Percentiles rank a stretch among this genome's conserved stretches.
Conservation (phyloP, 495 filamentous ascomycete species). For the Xylaria venustula region DNA sequence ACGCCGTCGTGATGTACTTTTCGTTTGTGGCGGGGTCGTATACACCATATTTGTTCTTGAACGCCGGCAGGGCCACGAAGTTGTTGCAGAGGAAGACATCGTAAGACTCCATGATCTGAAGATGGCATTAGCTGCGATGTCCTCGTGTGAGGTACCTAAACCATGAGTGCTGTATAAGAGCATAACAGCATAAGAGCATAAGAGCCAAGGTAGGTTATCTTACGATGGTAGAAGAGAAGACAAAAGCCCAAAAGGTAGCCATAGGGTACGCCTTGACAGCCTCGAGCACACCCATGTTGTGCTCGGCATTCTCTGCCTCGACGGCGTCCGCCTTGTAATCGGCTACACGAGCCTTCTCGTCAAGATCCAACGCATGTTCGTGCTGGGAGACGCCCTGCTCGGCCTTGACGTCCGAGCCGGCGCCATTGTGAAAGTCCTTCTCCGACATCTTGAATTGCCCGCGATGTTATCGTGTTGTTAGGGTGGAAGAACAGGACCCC, state of each 20-base stretch:
- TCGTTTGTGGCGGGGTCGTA: slow-evolving; percentile 13
- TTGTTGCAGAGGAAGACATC: slow-evolving; percentile 45
- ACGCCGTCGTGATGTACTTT: slow-evolving; percentile 35
- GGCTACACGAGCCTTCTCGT: slow-evolving; percentile 41
- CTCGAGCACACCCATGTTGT: slow-evolving; percentile 48
- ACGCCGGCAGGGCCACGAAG: slow-evolving; percentile 41
- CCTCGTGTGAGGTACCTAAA: not conserved
- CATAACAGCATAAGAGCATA: no score
- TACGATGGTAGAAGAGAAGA: slow-evolving; percentile 55
- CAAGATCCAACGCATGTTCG: slow-evolving; percentile 41
- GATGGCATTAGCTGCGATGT: slow-evolving; percentile 9
- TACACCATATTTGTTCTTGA: slow-evolving; percentile 37
- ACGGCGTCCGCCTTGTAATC: slow-evolving; percentile 37
- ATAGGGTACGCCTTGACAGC: slow-evolving; percentile 48
- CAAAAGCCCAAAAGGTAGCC: slow-evolving; percentile 50
- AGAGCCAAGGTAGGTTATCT: slow-evolving; percentile 29
- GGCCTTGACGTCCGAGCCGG: not conserved
- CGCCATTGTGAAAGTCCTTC: not conserved
- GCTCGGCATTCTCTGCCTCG: slow-evolving; percentile 44
- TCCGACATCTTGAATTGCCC: slow-evolving; percentile 2
- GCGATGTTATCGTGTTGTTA: not conserved
- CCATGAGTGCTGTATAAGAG: no score
- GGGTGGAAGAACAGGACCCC: not conserved
- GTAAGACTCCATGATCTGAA: slow-evolving; percentile 49
- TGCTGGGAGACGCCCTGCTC: not conserved